Base-by-base conservation (phyloP, 768 basidiomycete species). In the Mycena alexandri region DNA sequence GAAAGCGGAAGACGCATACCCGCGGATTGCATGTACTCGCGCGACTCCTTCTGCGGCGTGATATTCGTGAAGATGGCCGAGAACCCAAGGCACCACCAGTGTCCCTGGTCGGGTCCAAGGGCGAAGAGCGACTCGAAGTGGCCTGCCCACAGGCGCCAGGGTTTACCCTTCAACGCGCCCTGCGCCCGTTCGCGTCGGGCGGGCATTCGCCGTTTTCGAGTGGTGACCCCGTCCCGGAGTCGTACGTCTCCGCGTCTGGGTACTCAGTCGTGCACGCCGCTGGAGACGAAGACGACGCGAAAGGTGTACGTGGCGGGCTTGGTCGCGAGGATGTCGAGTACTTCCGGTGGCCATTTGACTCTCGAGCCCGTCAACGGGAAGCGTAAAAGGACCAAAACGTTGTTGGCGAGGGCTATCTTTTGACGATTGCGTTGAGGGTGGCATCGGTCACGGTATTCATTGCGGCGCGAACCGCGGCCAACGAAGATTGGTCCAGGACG, bases 231-330 rank as follows among this genome's bases (percentile, higher is more conserved):
- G 12, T 12, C 5, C 36, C 17, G 17, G n/a, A n/a, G 22, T 51
- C 41, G 25, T 54, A 63, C 25, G 22, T 36, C 24, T 42, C 47
- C 13, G 46, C 61, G 4, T 17, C 34, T 7, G 65, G 58, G 17
- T 47, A 52, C 60, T 48, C 66, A 43, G 56, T 48, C 17, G 33
- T 62, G 66, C 38, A 12, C 41, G 29, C 2, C 24, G 54, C 58
- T 61, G 43, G 29, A 16, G 33, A 63, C 9, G 55, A 63, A 44
- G 1, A 68, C 60, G 14, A 68, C 61, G 46, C 66, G 66, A 29
- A 61, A 54, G n/a, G 46, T n/a, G n/a, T n/a, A n/a, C 52, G 54
- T 29, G 1, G n/a, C 3, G n/a, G 64, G 52, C 11, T 24, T 21
- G 33, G 12, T 22, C 14, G 48, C 56, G 41, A 58, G 41, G 25